Base-by-base conservation (phyloP, 2,329 filamentous ascomycete species). In the Aspergillus sp. region DNA sequence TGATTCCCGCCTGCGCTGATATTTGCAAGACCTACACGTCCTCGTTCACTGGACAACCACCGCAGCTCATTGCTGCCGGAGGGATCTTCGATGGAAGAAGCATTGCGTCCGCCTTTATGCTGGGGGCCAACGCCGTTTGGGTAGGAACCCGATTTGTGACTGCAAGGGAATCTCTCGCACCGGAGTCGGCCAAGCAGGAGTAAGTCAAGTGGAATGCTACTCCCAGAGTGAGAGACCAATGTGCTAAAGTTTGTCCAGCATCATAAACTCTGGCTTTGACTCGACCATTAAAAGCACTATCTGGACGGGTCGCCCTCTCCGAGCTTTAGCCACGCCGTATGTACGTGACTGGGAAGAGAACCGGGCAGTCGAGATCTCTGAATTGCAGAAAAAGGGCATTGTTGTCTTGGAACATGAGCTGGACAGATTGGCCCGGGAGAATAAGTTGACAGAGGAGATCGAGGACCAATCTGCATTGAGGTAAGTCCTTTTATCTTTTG, bases 231-330 rank as follows among this genome's bases (percentile, higher is more conserved):
- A 19, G 19, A 19, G 19, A 19, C 19, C 19, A 19, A 2, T 19
- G 19, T 19, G 19, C 19, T 19, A 19, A 19, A 1, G 2, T 19
- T 19, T 2, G 19, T 9, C 3, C 38, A 46, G 44, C 19, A 42
- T 46, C 29, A 33, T 46, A 10, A 29, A 46, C 27, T 29, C 44
- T 5, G 36, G 44, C n/a, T 46, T 46, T 26, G 44, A 46, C 10
- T 12, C 27, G 6, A 46, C 44, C 4, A 33, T 46, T 27, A 39
- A 29, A 41, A 46, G 44, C 12, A 46, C 44, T 3, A 10, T 46
- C 12, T 46, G 44, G 39, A 46, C 39, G 7, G 44, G 44, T 5
- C 44, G 44, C 9, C 44, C 44, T 10, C 39, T 46, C 1, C 44
- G 40, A 4, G 40, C 39, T 9, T 32, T 42, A 2, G 39, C 10